phyloP scores from a whole-genome alignment of 2,329 filamentous ascomycete genomes.

The Polychaeton citri region DNA sequence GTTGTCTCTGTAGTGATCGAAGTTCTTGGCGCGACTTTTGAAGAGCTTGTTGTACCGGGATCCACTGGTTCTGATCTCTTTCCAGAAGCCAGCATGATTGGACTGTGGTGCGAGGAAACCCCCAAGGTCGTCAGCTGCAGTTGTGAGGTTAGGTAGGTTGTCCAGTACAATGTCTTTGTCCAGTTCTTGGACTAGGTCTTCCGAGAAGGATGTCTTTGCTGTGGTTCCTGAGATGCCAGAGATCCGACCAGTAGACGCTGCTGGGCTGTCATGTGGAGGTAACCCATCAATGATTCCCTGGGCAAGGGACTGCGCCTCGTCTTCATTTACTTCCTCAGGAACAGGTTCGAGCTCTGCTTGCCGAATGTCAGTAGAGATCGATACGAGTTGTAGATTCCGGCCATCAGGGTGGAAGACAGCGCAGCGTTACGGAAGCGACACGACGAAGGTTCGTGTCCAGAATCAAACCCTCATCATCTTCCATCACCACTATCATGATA shows the following conservation, averaged over 20 bases:
- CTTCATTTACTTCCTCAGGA: neutral
- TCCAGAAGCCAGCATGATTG: slow-evolving; percentile 11
- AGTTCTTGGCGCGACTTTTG: slow-evolving; percentile 18
- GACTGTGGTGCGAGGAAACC: slow-evolving; percentile 14
- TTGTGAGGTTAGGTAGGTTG: slow-evolving; percentile 24
- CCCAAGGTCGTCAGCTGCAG: slow-evolving; percentile 15
- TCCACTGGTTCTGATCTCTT: slow-evolving; percentile 20
- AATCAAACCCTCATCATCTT: too few species aligned
- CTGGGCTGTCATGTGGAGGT: neutral
- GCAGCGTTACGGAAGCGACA: too few species aligned
- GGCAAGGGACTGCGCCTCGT: neutral
- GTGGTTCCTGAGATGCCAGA: slow-evolving; percentile 36
- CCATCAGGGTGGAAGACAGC: too few species aligned
- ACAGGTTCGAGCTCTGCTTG: slow-evolving; percentile 4
- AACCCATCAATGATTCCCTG: neutral
- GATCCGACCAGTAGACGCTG: slow-evolving; percentile 3
- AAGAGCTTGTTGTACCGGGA: slow-evolving; percentile 28
- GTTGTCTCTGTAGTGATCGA: slow-evolving; percentile 22
- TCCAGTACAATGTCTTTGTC: slow-evolving; percentile 29
- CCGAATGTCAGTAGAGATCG: too few species aligned
- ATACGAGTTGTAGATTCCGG: too few species aligned
- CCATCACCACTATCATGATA: too few species aligned
- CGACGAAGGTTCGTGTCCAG: too few species aligned
- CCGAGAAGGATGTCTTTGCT: slow-evolving; percentile 32
- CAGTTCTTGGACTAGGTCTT: slow-evolving; percentile 28